These are phyloP conservation scores for Colletotrichum echinochloae DNA, from an alignment of 2,329 filamentous ascomycete genomes.

Conservation along the genomic window DNA sequence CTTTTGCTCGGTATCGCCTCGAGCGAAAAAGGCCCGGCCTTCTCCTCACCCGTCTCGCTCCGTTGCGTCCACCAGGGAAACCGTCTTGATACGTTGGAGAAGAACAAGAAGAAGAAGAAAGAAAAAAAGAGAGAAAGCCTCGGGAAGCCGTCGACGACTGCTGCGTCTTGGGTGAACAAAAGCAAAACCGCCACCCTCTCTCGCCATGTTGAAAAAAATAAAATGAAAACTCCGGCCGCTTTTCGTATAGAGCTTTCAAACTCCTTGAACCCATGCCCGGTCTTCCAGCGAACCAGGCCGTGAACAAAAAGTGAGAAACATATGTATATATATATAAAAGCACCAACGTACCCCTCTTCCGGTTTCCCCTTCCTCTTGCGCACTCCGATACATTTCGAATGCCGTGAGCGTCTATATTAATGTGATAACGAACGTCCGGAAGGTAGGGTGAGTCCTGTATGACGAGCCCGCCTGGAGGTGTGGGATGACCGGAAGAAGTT, in stretches of 20 bases:
- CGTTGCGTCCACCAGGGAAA: constrained; percentile 5
- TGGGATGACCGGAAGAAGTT: background rate
- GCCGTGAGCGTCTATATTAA: constrained; percentile 32
- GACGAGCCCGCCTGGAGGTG: constrained; percentile 16
- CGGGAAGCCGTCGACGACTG: background rate
- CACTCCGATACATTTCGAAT: background rate
- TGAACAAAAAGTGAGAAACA: constrained; percentile 13
- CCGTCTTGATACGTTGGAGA: background rate
- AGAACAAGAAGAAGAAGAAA: no score
- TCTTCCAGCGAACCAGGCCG: constrained; percentile 33
- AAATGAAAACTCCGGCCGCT: background rate
- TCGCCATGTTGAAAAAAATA: background rate
- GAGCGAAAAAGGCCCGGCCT: constrained; percentile 36
- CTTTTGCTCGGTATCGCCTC: background rate
- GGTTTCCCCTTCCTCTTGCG: background rate
- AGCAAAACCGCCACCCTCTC: background rate
- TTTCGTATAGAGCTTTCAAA: constrained; percentile 8
- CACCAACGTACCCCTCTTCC: background rate
- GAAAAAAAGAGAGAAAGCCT: background rate
- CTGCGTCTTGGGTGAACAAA: background rate
- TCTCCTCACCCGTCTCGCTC: constrained; percentile 4
- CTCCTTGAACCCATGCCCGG: constrained; percentile 21
- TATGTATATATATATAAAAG: background rate
- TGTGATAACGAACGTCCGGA: constrained; percentile 21
- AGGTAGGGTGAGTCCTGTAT: background rate